phyloP scores from a whole-genome alignment of 352 stramenopile species.

The Aphanomyces astaci region DNA sequence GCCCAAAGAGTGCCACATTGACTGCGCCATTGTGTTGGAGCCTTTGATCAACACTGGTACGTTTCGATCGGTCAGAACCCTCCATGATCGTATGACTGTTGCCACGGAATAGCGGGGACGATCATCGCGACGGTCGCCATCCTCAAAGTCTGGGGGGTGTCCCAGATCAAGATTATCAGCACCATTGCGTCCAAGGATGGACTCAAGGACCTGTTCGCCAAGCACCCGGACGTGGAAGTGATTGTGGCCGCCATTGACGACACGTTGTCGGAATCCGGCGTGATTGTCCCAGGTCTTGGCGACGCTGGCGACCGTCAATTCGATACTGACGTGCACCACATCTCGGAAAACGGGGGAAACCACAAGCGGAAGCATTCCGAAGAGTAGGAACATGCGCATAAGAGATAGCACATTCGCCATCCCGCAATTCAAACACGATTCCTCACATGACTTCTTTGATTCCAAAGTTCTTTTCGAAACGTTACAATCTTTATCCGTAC shows the following conservation, averaged over 20 bases:
- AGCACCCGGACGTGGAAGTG: conserved; percentile 74
- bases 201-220: conserved; percentile 66
- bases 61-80: too few species aligned
- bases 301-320: conserved; percentile 82
- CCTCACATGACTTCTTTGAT: too few species aligned
- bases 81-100: too few species aligned
- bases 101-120: conserved; percentile 65
- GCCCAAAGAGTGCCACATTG: conserved; percentile 87
- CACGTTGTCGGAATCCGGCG: conserved; percentile 39
- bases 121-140: conserved; percentile 93
- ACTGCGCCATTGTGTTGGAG: conserved; percentile 95
- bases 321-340: conserved; percentile 48
- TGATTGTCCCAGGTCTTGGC: conserved; percentile 68
- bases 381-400: not conserved
- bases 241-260: conserved; percentile 73
- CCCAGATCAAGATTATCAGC: conserved; percentile 91
- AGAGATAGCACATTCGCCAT: too few species aligned
- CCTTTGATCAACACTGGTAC: conserved; percentile 93
- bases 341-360: conserved; percentile 11
- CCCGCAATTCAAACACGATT: too few species aligned
- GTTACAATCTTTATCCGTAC: not conserved
- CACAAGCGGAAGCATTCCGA: conserved; percentile 51
- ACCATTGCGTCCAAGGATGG: conserved; percentile 91
- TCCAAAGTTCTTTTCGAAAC: not conserved
- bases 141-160: conserved; percentile 91